Conservation (phyloP, 345 rosid species). For the Hibiscus trionum region DNA sequence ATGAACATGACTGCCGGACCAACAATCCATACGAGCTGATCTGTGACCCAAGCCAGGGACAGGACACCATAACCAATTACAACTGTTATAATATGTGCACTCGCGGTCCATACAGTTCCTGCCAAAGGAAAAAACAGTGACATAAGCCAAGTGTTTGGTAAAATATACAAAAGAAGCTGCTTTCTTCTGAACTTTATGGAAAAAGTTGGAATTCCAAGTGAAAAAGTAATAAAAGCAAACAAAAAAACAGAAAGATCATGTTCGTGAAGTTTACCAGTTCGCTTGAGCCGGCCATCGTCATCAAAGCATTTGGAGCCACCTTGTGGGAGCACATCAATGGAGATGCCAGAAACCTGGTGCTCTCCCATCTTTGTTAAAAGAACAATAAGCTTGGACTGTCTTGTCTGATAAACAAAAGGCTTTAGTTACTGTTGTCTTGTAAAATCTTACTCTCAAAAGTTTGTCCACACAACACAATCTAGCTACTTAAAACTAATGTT, state of each 20-base stretch:
- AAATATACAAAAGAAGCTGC: neutral
- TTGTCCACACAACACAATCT: neutral
- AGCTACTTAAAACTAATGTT: neutral
- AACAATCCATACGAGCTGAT: slow-evolving; percentile 45
- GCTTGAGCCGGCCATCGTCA: slow-evolving; percentile 62
- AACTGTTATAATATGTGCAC: slow-evolving; percentile 42
- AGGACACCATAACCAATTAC: slow-evolving; percentile 44
- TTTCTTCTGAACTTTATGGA: neutral
- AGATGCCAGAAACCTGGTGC: slow-evolving; percentile 22
- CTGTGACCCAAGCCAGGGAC: slow-evolving; percentile 42
- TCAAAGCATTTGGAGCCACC: slow-evolving; percentile 57
- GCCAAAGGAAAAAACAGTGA: neutral
- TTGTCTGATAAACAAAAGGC: neutral
- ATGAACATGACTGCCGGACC: slow-evolving; percentile 33
- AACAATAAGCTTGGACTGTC: neutral
- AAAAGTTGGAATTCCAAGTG: neutral
- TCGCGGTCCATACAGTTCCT: slow-evolving; percentile 41
- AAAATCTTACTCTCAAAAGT: neutral
- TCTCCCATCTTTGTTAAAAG: slow-evolving; percentile 24
- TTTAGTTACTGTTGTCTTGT: neutral
- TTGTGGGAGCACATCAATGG: slow-evolving; percentile 32
- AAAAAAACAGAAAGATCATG: neutral
- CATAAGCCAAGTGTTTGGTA: neutral
- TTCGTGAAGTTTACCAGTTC: slow-evolving; percentile 44
- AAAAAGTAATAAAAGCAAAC: neutral